Base-by-base conservation (phyloP, 257 asterid species). In the Salvia rosmarinus region DNA sequence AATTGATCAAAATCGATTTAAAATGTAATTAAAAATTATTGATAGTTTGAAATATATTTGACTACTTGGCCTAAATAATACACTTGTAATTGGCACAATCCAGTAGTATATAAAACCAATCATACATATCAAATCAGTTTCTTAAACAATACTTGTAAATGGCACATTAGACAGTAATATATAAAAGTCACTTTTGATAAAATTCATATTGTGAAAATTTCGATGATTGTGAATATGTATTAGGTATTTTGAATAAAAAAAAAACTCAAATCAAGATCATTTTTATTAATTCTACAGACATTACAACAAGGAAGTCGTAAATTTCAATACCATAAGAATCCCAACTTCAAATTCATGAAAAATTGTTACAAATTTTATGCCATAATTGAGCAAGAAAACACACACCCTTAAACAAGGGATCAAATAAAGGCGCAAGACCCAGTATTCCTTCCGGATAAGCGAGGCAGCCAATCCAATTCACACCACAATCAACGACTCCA, bases 341-440 rank as follows among this genome's bases (percentile, higher is more conserved):
- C 3, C 57, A 19, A 37, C 16, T 51, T 67, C 40, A 67, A 62
- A 83, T 70, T 21, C 21, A 44, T 32, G 12, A 37, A 25, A 25
- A 71, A 54, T 19, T 39, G 28, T 2, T 3, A 32, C 4, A 46
- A 42, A 68, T 62, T 30, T 47, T 19, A 64, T 51, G 21, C 49
- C 16, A 44, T 34, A 73, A 72, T 70, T 9, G 17, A 47, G 30
- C 32, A 39, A 79, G 78, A 81, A 89, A 87, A 82, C 84, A 87
- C 95, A 86, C 72, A 30, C 67, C 20, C 4, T 1, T 5, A 73
- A 68, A 46, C 50, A 16, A 28, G 6, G 25, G 44, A 9, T 68
- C 50, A 58, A 75, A 47, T 47, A 17, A 40, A 58, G 54, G 52
- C 34, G 13, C 5, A 19, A 58, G 6, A 17, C 71, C 65, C 50